A percentile compares a stretch with the other conserved stretches of the same genome.
phyloP scores from a whole-genome alignment of 192 early-diverging fungal species.

The Linderina pennispora region DNA sequence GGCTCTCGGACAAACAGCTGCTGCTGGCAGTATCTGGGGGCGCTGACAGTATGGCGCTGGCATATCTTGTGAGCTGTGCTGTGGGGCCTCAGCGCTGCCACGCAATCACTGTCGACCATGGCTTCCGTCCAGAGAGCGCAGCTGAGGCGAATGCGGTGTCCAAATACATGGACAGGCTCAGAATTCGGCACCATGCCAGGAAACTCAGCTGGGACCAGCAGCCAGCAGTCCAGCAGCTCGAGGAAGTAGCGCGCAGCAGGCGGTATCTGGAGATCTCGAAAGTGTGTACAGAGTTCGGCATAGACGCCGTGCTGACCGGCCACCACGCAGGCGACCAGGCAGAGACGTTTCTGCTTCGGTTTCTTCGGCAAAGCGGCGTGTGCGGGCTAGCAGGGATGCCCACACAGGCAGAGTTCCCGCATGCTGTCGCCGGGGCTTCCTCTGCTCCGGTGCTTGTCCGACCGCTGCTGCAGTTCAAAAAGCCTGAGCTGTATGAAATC shows the following conservation, averaged over 20 bases:
- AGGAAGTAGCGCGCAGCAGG: constrained; percentile 29
- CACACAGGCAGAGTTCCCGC: constrained; percentile 7
- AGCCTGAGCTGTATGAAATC: constrained; percentile 13
- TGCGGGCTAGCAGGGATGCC: constrained; percentile 36
- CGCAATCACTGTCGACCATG: constrained; percentile 42
- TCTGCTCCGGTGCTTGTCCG: constrained; percentile 15
- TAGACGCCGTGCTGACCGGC: constrained; percentile 29
- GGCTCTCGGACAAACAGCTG: too few species aligned
- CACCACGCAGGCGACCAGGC: constrained; percentile 46
- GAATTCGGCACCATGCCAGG: constrained; percentile 24
- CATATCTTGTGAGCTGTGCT: constrained; percentile 27
- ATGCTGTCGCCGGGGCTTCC: not conserved
- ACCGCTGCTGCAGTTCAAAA: constrained; percentile 30
- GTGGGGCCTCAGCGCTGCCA: constrained; percentile 15
- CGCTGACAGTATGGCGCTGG: constrained; percentile 47
- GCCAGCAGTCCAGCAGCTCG: constrained; percentile 22
- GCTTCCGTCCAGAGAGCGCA: constrained; percentile 32
- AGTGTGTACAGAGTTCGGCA: constrained; percentile 4
- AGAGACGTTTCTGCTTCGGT: constrained; percentile 41
- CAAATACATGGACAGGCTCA: constrained; percentile 16
- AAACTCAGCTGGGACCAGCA: constrained; percentile 11
- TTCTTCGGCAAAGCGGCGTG: constrained; percentile 32
- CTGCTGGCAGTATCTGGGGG: constrained; percentile 47
- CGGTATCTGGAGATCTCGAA: constrained; percentile 21
- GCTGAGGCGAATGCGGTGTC: constrained; percentile 26